A percentile compares a stretch with the other conserved stretches of the same genome.
Evolutionary conservation across 371 early-diverging fungal species (phyloP).

Genomic region (Cokeromyces recurvatus): DNA sequence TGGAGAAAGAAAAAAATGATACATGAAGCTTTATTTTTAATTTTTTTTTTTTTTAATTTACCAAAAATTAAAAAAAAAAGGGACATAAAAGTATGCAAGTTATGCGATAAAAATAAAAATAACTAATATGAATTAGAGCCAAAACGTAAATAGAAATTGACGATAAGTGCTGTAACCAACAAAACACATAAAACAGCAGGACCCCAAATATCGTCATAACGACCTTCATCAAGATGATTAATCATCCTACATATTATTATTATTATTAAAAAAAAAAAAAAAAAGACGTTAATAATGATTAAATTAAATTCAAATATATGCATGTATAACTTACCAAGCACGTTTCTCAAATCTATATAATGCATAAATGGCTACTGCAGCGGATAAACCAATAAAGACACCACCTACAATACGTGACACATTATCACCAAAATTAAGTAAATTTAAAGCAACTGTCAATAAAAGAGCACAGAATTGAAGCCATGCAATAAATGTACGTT

Average conservation of each 20-base stretch:
- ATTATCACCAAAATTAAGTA: conserved; percentile 86
- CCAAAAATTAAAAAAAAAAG: too few relatives aligned
- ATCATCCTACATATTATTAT: conserved; percentile 51
- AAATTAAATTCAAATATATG: conserved; percentile 2
- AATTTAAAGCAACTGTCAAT: conserved; percentile 73
- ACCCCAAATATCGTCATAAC: conserved; percentile 61
- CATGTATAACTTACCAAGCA: conserved; percentile 34
- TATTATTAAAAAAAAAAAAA: conserved; percentile 15
- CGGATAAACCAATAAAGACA: conserved; percentile 74
- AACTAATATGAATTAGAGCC: too few relatives aligned
- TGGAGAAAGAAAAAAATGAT: too few relatives aligned
- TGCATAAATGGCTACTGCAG: conserved; percentile 82
- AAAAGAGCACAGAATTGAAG: conserved; percentile 76
- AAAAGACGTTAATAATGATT: too few relatives aligned
- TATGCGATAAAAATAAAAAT: too few relatives aligned
- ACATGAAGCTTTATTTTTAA: too few relatives aligned
- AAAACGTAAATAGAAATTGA: conserved; percentile 32
- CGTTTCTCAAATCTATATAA: conserved; percentile 90
- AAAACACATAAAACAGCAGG: conserved; percentile 87
- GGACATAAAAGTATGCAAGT: too few relatives aligned
- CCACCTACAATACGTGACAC: conserved; percentile 68
- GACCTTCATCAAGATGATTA: conserved; percentile 48
- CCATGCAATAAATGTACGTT: conserved; percentile 97
- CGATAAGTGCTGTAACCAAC: conserved; percentile 56
- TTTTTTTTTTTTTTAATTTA: too few relatives aligned